These are phyloP conservation scores for Coniochaeta hoffmannii DNA, from an alignment of 2,329 filamentous ascomycete genomes.

Conservation along the genomic window DNA sequence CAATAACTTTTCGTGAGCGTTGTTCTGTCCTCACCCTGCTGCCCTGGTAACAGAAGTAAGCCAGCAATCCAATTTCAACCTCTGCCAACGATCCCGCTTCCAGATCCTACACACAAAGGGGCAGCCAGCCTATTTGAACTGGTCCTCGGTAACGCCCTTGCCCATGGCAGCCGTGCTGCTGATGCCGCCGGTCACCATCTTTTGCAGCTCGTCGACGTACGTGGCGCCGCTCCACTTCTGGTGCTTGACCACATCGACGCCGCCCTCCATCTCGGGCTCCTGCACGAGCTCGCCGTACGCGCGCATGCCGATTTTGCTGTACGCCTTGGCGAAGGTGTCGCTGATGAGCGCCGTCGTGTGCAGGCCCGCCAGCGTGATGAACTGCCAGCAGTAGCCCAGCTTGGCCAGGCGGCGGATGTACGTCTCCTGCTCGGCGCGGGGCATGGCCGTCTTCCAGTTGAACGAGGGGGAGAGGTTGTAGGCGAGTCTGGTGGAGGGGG, in stretches of 20 bases:
- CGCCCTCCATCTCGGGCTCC: constrained; percentile 89
- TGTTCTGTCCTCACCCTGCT: too few relatives aligned
- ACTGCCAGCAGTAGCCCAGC: constrained; percentile 98
- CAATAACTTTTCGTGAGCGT: too few relatives aligned
- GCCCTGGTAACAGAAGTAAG: too few relatives aligned
- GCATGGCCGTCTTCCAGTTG: constrained; percentile 99
- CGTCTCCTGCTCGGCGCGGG: constrained; percentile 85
- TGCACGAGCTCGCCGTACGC: constrained; percentile 96
- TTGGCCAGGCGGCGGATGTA: constrained; percentile 84
- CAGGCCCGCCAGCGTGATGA: constrained; percentile 96
- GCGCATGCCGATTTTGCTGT: constrained; percentile 77
- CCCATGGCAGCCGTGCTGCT: constrained; percentile 94
- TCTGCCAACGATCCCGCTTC: constrained; percentile 1
- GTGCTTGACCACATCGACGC: constrained; percentile 93
- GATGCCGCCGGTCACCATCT: constrained; percentile 94
- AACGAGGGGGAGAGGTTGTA: constrained; percentile 99
- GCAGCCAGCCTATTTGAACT: constrained; percentile 66
- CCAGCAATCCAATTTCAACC: neutral
- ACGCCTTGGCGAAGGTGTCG: constrained; percentile 81
- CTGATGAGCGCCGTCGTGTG: constrained; percentile 93
- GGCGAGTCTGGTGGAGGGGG: constrained; percentile 63
- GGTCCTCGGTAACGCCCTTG: constrained; percentile 94
- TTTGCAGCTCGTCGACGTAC: constrained; percentile 89
- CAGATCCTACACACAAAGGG: too few relatives aligned
- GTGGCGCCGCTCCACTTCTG: constrained; percentile 98